These are phyloP conservation scores for Nicotiana tomentosiformis DNA, from an alignment of 257 asterid genomes.

Conservation along the genomic window DNA sequence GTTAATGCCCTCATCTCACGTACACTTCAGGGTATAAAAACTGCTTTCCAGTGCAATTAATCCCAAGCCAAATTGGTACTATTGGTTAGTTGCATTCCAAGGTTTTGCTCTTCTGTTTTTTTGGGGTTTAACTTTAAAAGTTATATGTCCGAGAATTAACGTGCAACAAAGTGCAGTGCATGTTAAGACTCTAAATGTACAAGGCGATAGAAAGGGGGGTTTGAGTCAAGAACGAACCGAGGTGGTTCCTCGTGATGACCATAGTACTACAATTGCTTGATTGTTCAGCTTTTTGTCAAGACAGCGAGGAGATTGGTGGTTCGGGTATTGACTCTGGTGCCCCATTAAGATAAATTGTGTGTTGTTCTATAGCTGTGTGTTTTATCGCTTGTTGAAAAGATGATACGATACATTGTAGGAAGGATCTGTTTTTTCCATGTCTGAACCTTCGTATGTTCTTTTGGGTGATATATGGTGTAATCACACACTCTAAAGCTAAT, in stretches of 20 bases:
- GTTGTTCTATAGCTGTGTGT: conserved; percentile 14
- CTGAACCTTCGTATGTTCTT: background rate
- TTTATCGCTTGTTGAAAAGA: background rate
- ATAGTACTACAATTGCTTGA: background rate
- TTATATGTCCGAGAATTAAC: background rate
- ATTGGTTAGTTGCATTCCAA: background rate
- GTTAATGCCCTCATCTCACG: conserved; percentile 56
- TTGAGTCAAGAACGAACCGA: conserved; percentile 91
- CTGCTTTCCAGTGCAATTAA: conserved; percentile 37
- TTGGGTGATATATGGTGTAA: background rate
- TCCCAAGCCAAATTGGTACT: background rate
- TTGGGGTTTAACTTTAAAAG: background rate
- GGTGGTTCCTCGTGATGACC: conserved; percentile 19
- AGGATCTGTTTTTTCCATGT: background rate
- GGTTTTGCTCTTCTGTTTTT: background rate
- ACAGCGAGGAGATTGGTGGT: conserved; percentile 42
- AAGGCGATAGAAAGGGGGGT: conserved; percentile 9
- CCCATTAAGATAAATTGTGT: background rate
- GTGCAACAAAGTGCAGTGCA: background rate
- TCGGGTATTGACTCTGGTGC: conserved; percentile 82
- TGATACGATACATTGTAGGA: background rate
- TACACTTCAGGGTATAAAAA: conserved; percentile 51
- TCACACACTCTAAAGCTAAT: background rate
- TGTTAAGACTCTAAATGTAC: background rate
- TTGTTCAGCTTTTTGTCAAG: background rate